Conservation (phyloP, 2,329 filamentous ascomycete species). For the Leptographium flavum region DNA sequence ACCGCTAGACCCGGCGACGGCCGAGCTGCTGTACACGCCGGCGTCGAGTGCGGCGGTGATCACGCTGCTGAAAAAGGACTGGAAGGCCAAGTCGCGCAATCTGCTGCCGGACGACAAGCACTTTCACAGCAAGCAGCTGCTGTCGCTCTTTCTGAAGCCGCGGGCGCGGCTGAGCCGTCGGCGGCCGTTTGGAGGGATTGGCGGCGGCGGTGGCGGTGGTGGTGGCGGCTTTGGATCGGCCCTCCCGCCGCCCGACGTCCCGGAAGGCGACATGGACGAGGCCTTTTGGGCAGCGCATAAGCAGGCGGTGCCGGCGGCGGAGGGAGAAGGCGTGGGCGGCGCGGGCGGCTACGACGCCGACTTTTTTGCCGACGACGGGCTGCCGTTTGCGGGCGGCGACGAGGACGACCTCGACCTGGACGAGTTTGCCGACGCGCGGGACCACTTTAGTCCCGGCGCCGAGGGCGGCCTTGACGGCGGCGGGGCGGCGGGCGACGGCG, state of each 20-base stretch:
- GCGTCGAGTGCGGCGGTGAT: conserved; percentile 71
- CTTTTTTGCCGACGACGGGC: conserved; percentile 85
- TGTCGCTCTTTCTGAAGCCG: conserved; percentile 87
- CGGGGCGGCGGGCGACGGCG: neutral
- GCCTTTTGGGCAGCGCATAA: conserved; percentile 82
- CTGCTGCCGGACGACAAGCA: conserved; percentile 95
- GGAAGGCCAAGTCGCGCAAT: conserved; percentile 87
- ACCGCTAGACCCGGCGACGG: conserved; percentile 54
- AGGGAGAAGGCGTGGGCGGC: conserved; percentile 14
- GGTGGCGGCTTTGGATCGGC: no score
- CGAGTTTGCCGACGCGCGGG: conserved; percentile 68
- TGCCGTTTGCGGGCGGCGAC: conserved; percentile 53
- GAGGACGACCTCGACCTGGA: conserved; percentile 47
- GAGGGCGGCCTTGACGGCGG: conserved; percentile 29
- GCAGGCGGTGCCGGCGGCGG: conserved; percentile 17
- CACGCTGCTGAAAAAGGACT: conserved; percentile 80
- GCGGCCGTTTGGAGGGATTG: conserved; percentile 31
- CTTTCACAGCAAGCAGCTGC: conserved; percentile 84
- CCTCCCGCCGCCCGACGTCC: no score
- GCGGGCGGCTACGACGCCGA: conserved; percentile 79
- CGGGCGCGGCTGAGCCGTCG: conserved; percentile 68
- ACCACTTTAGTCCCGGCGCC: conserved; percentile 58
- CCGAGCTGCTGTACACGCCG: conserved; percentile 67
- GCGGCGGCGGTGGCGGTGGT: conserved; percentile 12
- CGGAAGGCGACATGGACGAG: conserved; percentile 75